These are phyloP conservation scores for thale cress (Arabidopsis thaliana) DNA, from an alignment of 345 rosid genomes.

Conservation along the genomic window DNA sequence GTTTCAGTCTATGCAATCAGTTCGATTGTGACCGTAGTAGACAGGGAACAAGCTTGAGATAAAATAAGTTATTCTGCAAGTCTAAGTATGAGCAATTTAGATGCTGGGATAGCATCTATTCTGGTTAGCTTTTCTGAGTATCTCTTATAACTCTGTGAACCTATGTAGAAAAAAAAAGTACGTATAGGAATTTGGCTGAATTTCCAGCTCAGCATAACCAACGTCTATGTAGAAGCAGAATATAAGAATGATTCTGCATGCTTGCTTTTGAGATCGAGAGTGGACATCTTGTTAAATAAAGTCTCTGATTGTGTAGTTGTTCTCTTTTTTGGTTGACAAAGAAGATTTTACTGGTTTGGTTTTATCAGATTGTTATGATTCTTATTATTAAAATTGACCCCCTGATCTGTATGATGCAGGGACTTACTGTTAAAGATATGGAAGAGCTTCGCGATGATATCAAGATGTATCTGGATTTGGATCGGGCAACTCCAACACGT, in stretches of 20 bases:
- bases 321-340: conserved; percentile 15
- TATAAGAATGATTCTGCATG: conserved; percentile 17
- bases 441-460: conserved; percentile 96
- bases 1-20: conserved; percentile 16
- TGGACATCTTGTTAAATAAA: conserved; percentile 1
- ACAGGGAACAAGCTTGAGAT: conserved; percentile 10
- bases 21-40: conserved; percentile 18
- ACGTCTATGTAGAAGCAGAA: conserved; percentile 14
- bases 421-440: conserved; percentile 87
- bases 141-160: not conserved
- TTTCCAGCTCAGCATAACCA: not conserved
- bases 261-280: conserved; percentile 13
- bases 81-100: conserved; percentile 13
- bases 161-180: not conserved
- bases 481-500: conserved; percentile 72
- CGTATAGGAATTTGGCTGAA: not conserved
- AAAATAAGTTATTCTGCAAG: conserved; percentile 26
- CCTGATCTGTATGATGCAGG: conserved; percentile 63
- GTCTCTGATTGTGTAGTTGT: conserved; percentile 1
- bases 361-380: conserved; percentile 15
- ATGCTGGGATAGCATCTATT: not conserved
- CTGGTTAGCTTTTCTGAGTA: not conserved
- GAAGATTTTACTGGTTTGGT: conserved; percentile 11
- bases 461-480: conserved; percentile 94
- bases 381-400: conserved; percentile 4